Conservation (phyloP, 78 protist genomes). For the Planoprotostelium fungivorum region DNA sequence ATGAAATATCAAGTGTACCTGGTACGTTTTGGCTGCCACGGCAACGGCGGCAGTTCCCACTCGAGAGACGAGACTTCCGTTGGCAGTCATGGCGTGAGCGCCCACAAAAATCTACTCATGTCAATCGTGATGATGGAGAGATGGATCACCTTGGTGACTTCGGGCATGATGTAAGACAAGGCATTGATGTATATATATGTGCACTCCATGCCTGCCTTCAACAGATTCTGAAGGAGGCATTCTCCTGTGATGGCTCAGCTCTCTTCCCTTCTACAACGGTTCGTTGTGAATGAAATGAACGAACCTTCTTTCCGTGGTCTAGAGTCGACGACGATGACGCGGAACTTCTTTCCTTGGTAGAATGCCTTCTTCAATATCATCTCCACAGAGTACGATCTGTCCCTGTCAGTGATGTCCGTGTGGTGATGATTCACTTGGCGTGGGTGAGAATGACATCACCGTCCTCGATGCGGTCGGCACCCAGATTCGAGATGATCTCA, state of each 20-base stretch:
- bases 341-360: conserved; percentile 52
- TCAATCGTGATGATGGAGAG: not conserved
- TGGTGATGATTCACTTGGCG: conserved; percentile 17
- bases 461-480: conserved; percentile 41
- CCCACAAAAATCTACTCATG: conserved; percentile 84
- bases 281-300: too few relatives aligned
- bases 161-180: conserved; percentile 80
- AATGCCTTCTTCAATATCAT: conserved; percentile 61
- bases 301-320: conserved; percentile 88
- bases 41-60: conserved; percentile 89
- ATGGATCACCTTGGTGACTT: conserved; percentile 50
- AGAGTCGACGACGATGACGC: conserved; percentile 88
- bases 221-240: conserved; percentile 37
- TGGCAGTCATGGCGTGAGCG: conserved; percentile 79
- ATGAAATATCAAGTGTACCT: conserved; percentile 7
- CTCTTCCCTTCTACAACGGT: not conserved
- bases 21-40: conserved; percentile 73
- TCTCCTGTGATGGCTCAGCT: conserved; percentile 1
- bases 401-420: not conserved
- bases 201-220: conserved; percentile 64
- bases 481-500: conserved; percentile 42
- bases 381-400: conserved; percentile 63
- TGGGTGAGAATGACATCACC: conserved; percentile 86
- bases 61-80: conserved; percentile 80
- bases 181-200: conserved; percentile 79